Evolutionary conservation across 768 basidiomycete genomes (phyloP).

Genomic region (Lentinula sp.): DNA sequence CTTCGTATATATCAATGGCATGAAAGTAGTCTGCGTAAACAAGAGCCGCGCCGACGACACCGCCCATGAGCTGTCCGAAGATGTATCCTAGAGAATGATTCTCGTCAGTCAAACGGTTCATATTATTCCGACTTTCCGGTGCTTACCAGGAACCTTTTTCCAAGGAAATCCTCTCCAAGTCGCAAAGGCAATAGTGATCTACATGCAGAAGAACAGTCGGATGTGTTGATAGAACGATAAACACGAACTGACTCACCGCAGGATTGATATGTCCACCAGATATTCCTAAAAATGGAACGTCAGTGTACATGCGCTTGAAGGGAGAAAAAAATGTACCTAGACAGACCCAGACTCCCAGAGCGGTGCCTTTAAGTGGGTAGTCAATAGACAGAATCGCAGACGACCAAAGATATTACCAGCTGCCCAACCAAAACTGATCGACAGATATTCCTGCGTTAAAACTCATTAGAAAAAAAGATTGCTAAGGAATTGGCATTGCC

Average conservation of each 20-base stretch:
- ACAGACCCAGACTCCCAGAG: conserved; percentile 42
- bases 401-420: background rate
- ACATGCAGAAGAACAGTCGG: background rate
- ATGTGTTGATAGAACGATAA: background rate
- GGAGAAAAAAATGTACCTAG: conserved; percentile 8
- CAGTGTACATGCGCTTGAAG: background rate
- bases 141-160: conserved; percentile 63
- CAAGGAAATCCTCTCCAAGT: conserved; percentile 71
- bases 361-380: conserved; percentile 25
- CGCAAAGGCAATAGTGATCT: conserved; percentile 69
- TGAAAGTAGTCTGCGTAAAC: conserved; percentile 66
- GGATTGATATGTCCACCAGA: conserved; percentile 44
- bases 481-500: background rate
- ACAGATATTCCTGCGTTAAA: background rate
- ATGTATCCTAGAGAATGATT: conserved; percentile 35
- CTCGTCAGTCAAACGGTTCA: background rate
- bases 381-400: background rate
- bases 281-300: conserved; percentile 21
- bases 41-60: conserved; percentile 50
- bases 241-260: conserved; percentile 16
- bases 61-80: conserved; percentile 60
- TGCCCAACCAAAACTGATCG: background rate
- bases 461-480: background rate
- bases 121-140: background rate
- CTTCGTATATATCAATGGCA: conserved; percentile 62